Evolutionary conservation across 257 asterid species (phyloP), one percentile per base, ranked within the genome.

Genomic region (Scutellaria minor): DNA sequence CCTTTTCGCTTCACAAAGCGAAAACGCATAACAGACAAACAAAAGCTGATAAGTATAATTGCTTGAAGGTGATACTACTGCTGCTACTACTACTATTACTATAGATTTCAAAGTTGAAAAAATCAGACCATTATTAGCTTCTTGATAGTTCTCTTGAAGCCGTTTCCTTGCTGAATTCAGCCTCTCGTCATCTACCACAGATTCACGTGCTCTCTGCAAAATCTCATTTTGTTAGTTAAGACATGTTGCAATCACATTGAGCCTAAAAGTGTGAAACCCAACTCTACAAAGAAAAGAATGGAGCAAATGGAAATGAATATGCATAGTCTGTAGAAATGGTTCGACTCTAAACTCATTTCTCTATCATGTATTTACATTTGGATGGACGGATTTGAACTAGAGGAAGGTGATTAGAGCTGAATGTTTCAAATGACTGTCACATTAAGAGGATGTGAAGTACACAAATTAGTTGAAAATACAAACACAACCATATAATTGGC

Each of bases 131-230:
- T 95, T 95, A 71, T 95, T 74, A 73, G 96, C 96, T 80, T 95
- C 99, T 90, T 95, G 97, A 82, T 95, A 95, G 80, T 90, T 95
- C 87, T 92, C 98, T n/a, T 90, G 99, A 80, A 95, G 98, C 83
- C 99, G 80, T 82, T 78, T 86, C 55, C 98, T 83, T 2, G 99
- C 96, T 27, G 97, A 85, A 81, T 89, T 87, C 69, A 94, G 79
- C 86, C 71, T 91, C 70, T 87, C 99, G 58, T 85, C 84, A 66
- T 95, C 99, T 31, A 84, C 65, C 40, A 39, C 76, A 4, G 95
- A 18, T 63, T 92, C 97, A 80, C 74, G 88, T 11, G 78, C 85
- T 79, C 93, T 92, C 99, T 95, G 96, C 84, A 83, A 72, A 83
- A 74, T 64, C 50, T 69, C 60, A 72, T 50, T 79, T 6, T 52